A percentile compares a stretch with the other conserved stretches of the same genome.
Conservation (phyloP, 257 asterid genomes). For the Eucommia ulmoides region DNA sequence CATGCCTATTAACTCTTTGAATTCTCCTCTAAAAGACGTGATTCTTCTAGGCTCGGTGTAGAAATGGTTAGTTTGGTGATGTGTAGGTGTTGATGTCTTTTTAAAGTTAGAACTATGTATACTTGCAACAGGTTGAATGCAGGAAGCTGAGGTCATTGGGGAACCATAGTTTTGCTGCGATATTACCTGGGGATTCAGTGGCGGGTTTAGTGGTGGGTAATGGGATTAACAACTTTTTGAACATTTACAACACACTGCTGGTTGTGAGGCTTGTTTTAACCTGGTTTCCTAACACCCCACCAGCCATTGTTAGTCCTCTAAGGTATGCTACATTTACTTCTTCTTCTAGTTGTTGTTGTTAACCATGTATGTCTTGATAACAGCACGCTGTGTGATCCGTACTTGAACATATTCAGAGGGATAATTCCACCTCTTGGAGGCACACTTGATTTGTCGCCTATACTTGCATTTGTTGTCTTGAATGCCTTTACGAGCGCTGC, state of each 20-base stretch:
- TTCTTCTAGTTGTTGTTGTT: background rate
- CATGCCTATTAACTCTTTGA: too few species aligned
- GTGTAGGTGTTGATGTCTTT: too few species aligned
- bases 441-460: constrained; percentile 74
- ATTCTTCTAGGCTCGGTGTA: constrained; percentile 35
- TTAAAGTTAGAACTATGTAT: too few species aligned
- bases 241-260: constrained; percentile 69
- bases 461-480: constrained; percentile 67
- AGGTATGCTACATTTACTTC: constrained; percentile 28
- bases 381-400: constrained; percentile 95
- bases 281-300: constrained; percentile 94
- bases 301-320: constrained; percentile 68
- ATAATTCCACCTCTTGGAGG: constrained; percentile 96
- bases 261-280: constrained; percentile 75
- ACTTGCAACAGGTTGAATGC: too few species aligned
- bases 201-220: constrained; percentile 69
- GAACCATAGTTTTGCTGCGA: constrained; percentile 59
- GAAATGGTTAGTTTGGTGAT: too few species aligned
- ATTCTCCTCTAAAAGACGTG: too few species aligned
- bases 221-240: constrained; percentile 65
- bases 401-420: constrained; percentile 92
- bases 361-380: background rate
- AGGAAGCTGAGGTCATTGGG: constrained; percentile 19
- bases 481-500: constrained; percentile 76
- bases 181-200: constrained; percentile 77